Conservation (phyloP, 108 stramenopile genomes). For the Cyclotella sp. region DNA sequence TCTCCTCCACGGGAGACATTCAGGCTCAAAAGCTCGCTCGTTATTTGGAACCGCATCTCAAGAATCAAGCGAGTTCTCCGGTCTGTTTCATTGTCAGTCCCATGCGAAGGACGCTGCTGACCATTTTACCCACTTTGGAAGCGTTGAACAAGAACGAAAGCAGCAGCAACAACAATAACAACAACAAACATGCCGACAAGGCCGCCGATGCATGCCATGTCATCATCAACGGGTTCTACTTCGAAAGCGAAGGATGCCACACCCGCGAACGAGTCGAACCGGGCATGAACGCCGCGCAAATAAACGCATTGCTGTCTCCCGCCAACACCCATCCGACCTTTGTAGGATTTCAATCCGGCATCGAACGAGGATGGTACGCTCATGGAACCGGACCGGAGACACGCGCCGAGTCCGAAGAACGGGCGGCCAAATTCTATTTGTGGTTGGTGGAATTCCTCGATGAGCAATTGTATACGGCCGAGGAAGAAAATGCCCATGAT, state of each 20-base stretch:
- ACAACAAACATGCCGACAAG: neutral
- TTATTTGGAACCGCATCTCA: conserved; percentile 63
- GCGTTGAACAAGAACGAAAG: conserved; percentile 34
- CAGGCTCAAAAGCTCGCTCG: conserved; percentile 64
- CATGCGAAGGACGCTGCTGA: conserved; percentile 75
- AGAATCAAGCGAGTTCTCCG: conserved; percentile 65
- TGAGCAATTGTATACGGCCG: conserved; percentile 46
- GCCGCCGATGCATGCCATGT: conserved; percentile 21
- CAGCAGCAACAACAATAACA: neutral
- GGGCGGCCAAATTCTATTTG: conserved; percentile 73
- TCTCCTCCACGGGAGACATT: conserved; percentile 53
- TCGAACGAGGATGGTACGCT: conserved; percentile 69
- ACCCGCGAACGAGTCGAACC: conserved; percentile 58
- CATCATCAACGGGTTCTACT: conserved; percentile 71
- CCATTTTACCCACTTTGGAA: conserved; percentile 66
- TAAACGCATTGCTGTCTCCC: conserved; percentile 39
- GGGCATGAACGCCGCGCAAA: conserved; percentile 73
- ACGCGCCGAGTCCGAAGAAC: conserved; percentile 61
- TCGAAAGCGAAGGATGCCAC: conserved; percentile 80
- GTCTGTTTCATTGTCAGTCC: conserved; percentile 71
- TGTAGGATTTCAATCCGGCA: conserved; percentile 61
- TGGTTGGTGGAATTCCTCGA: conserved; percentile 81
- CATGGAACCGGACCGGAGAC: conserved; percentile 71
- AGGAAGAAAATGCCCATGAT: conserved; percentile 41
- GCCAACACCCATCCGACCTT: conserved; percentile 32